A percentile compares a stretch with the other conserved stretches of the same genome.
phyloP scores from a whole-genome alignment of 306 rosid species.

The Glycine tomentella region DNA sequence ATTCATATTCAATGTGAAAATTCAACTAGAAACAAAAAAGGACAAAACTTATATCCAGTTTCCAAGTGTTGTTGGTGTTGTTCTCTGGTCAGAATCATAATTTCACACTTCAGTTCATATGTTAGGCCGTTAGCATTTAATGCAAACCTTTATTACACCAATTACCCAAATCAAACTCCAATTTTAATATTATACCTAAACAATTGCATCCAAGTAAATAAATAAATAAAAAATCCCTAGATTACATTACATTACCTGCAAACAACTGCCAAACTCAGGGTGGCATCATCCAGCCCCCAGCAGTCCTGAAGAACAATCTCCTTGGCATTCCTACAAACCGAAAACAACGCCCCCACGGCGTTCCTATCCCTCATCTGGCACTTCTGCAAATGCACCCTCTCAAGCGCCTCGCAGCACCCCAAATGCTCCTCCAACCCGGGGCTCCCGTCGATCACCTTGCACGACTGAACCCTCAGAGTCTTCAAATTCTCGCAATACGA shows the following conservation, averaged over 20 bases:
- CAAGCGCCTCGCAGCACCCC: slow-evolving; percentile 73
- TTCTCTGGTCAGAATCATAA: neutral
- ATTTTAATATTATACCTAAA: neutral
- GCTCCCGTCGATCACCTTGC: slow-evolving; percentile 65
- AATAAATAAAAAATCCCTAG: neutral
- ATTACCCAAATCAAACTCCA: neutral
- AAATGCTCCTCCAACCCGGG: slow-evolving; percentile 74
- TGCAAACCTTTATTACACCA: neutral
- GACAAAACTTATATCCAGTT: neutral
- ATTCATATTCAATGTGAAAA: neutral
- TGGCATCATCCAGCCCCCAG: slow-evolving; percentile 78
- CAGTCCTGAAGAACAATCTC: slow-evolving; percentile 79
- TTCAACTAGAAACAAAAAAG: neutral
- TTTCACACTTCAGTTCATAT: neutral
- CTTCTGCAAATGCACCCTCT: slow-evolving; percentile 69
- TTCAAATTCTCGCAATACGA: slow-evolving; percentile 83
- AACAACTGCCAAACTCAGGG: slow-evolving; percentile 63
- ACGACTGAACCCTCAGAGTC: slow-evolving; percentile 72
- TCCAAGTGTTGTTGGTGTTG: neutral
- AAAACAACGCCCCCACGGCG: slow-evolving; percentile 60
- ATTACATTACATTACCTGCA: slow-evolving; percentile 62
- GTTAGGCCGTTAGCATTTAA: neutral
- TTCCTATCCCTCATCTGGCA: slow-evolving; percentile 73
- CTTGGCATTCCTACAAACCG: slow-evolving; percentile 64
- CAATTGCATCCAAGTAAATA: neutral